Conservation (phyloP, 129 eudicot species). For the Chrysanthemum seticuspe region DNA sequence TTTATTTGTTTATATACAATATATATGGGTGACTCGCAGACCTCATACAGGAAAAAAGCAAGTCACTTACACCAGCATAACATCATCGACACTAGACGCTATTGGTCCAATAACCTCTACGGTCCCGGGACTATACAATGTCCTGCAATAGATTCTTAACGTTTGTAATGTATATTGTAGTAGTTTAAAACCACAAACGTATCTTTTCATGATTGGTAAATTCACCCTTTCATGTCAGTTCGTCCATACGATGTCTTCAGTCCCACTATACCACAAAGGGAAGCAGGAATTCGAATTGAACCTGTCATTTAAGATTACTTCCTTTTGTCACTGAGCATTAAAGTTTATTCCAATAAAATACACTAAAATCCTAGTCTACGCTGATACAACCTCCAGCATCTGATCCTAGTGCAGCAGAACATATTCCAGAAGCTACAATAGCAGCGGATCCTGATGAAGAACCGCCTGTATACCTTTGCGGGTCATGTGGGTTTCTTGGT, state of each 20-base stretch:
- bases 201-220: background rate
- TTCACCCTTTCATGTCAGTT: slow-evolving; percentile 11
- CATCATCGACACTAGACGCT: slow-evolving; percentile 13
- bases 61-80: slow-evolving; percentile 11
- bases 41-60: background rate
- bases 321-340: background rate
- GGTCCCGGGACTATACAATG: background rate
- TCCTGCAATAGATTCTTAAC: background rate
- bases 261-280: slow-evolving; percentile 14
- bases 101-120: slow-evolving; percentile 13
- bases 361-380: background rate
- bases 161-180: background rate
- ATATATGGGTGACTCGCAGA: background rate
- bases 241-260: slow-evolving; percentile 1
- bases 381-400: slow-evolving; percentile 8
- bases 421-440: slow-evolving; percentile 17
- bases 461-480: slow-evolving; percentile 5
- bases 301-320: background rate
- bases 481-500: slow-evolving; percentile 18
- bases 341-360: background rate
- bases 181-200: background rate
- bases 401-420: slow-evolving; percentile 17
- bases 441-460: slow-evolving; percentile 15
- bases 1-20: too few species aligned
- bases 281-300: slow-evolving; percentile 15